Evolutionary conservation across 2,329 filamentous ascomycete genomes (phyloP), one percentile per base, ranked within the genome.

Genomic region (Neonectria ditissima): DNA sequence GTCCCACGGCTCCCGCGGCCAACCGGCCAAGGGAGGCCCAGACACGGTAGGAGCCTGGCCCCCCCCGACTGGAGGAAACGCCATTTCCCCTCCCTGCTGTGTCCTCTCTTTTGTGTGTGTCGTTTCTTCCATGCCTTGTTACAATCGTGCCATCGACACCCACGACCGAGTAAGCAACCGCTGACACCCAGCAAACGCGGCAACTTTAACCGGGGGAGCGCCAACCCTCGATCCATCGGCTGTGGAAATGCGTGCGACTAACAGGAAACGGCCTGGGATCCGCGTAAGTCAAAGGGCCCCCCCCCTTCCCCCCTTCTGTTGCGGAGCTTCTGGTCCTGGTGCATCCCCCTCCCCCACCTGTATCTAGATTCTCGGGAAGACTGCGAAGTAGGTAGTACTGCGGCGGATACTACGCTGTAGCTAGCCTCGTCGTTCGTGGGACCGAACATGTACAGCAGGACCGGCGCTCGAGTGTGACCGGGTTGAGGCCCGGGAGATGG

Each of bases 281-380:
- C 50, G 41, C 62, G 63, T 69, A 66, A 72, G 69, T 69, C 37
- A 61, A 60, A 45, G n/a, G n/a, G 32, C 53, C 59, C 54, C 54
- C n/a, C n/a, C n/a, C n/a, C n/a, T n/a, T n/a, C n/a, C n/a, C n/a
- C n/a, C n/a, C n/a, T n/a, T 41, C 37, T 28, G 32, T 34, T 56
- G 53, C 59, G 59, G 47, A 57, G 53, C 59, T 37, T 37, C 3
- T 14, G 6, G 34, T 37, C 34, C 34, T 16, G 32, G 28, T 44
- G 8, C 7, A 14, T 20, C 7, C 51, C 24, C 24, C 51, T 20
- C 24, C 52, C 24, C 52, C 55, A 28, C 55, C 55, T 34, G 14
- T 26, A 45, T 30, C 26, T 41, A 41, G 30, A 53, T 53, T 9
- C 50, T 24, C 30, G 18, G 47, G 47, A 20, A n/a, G n/a, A n/a